Conservation (phyloP, 176 grass and related monocot species). For the Paspalum notatum region DNA sequence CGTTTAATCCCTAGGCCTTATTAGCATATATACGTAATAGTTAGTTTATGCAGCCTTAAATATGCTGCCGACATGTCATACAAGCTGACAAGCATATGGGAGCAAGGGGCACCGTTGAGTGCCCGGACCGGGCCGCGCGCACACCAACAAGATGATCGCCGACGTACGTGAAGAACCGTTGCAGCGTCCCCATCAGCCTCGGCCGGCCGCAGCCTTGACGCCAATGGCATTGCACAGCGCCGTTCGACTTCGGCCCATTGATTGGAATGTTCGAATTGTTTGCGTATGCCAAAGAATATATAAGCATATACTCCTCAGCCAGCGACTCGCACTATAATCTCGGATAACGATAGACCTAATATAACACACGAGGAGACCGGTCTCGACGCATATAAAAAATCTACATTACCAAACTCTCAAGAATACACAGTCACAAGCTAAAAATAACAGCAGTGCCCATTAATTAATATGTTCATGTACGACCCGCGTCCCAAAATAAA, state of each 20-base stretch:
- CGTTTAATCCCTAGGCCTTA: background rate
- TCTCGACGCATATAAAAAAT: slow-evolving; percentile 3
- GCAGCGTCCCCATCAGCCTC: slow-evolving; percentile 33
- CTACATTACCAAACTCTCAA: background rate
- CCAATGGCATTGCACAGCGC: background rate
- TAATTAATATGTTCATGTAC: background rate
- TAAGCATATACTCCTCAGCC: slow-evolving; percentile 1
- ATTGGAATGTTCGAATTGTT: slow-evolving; percentile 35
- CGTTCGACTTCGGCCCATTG: background rate
- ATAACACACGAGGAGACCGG: background rate
- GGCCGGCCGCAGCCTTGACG: slow-evolving; percentile 22
- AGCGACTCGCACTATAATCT: background rate
- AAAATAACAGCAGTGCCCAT: background rate
- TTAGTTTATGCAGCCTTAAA: too few species aligned
- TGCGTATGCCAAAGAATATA: background rate
- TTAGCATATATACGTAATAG: background rate
- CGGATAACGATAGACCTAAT: background rate
- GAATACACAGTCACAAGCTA: background rate
- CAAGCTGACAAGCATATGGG: too few species aligned
- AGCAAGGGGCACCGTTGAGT: too few species aligned
- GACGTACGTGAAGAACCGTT: background rate
- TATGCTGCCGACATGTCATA: slow-evolving; percentile 6
- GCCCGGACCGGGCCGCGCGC: too few species aligned
- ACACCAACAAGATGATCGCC: background rate
- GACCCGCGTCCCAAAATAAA: background rate